A percentile compares a stretch with the other conserved stretches of the same genome.
These are phyloP conservation scores for Aspergillus unguis DNA, from an alignment of 2,329 filamentous ascomycete species.

Conservation along the genomic window DNA sequence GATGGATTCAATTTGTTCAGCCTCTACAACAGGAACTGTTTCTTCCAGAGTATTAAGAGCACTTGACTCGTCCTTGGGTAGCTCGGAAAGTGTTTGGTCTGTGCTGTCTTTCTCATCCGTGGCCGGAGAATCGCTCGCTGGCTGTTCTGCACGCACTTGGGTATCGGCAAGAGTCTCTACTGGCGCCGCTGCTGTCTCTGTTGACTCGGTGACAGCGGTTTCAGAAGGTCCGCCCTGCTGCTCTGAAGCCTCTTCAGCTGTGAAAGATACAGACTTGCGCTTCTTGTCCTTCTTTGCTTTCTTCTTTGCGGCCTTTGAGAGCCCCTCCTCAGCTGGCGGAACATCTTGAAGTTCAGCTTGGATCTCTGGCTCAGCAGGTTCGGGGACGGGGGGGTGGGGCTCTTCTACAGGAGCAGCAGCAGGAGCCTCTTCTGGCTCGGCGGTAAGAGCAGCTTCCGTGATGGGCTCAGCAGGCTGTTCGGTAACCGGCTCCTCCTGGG, in stretches of 20 bases:
- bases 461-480: not conserved
- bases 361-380: not conserved
- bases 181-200: not conserved
- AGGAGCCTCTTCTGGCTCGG: not conserved
- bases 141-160: not conserved
- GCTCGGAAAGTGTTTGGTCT: not conserved
- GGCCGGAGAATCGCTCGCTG: not conserved
- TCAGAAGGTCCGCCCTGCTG: slow-evolving; percentile 3
- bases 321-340: slow-evolving; percentile 12
- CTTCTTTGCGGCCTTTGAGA: slow-evolving; percentile 26
- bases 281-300: slow-evolving; percentile 44
- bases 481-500: not conserved
- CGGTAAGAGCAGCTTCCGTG: not conserved
- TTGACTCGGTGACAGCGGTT: not conserved
- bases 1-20: not conserved
- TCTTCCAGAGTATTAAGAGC: not conserved
- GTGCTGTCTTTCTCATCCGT: not conserved
- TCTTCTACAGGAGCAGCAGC: not conserved
- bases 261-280: slow-evolving; percentile 24
- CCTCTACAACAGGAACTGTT: not conserved
- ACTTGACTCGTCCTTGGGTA: not conserved
- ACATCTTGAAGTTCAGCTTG: slow-evolving; percentile 1
- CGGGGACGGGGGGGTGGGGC: not conserved
- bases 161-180: not conserved
- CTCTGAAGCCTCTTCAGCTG: slow-evolving; percentile 21